phyloP scores from a whole-genome alignment of 2,329 filamentous ascomycete species.

The Exophiala spinifera region DNA sequence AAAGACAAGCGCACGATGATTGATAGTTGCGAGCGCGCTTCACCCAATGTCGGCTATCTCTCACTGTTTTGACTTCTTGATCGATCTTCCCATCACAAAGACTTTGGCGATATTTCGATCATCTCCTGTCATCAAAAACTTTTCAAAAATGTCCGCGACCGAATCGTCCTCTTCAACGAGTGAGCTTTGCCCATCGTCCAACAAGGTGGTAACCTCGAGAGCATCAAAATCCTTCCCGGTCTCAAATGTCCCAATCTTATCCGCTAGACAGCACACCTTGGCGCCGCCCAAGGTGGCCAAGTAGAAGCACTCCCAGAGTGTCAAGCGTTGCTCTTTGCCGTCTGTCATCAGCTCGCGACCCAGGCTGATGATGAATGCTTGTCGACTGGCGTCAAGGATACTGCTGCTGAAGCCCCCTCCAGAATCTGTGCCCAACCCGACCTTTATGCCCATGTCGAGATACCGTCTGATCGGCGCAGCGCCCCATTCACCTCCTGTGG shows the following conservation, averaged over 20 bases:
- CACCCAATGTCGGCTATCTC: too few species aligned
- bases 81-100: constrained; percentile 49
- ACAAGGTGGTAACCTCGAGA: constrained; percentile 46
- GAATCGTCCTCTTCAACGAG: constrained; percentile 53
- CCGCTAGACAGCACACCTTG: constrained; percentile 30
- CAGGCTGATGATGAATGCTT: constrained; percentile 48
- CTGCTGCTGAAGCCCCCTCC: constrained; percentile 58
- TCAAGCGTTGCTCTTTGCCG: constrained; percentile 12
- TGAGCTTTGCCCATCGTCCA: constrained; percentile 46
- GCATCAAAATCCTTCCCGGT: constrained; percentile 64
- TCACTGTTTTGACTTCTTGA: constrained; percentile 1
- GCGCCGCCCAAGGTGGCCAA: constrained; percentile 37
- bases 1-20: neutral
- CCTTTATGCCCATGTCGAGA: constrained; percentile 53
- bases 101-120: constrained; percentile 59
- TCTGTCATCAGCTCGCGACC: constrained; percentile 30
- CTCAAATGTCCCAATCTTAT: constrained; percentile 55
- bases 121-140: constrained; percentile 65
- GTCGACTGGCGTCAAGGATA: constrained; percentile 57
- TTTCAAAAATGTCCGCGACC: constrained; percentile 52
- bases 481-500: constrained; percentile 60
- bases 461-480: constrained; percentile 56
- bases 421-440: constrained; percentile 60
- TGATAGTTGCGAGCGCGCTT: neutral
- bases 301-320: constrained; percentile 47